Base-by-base conservation (phyloP, 1,139 yeast species). In the Blastobotrys persicus region DNA sequence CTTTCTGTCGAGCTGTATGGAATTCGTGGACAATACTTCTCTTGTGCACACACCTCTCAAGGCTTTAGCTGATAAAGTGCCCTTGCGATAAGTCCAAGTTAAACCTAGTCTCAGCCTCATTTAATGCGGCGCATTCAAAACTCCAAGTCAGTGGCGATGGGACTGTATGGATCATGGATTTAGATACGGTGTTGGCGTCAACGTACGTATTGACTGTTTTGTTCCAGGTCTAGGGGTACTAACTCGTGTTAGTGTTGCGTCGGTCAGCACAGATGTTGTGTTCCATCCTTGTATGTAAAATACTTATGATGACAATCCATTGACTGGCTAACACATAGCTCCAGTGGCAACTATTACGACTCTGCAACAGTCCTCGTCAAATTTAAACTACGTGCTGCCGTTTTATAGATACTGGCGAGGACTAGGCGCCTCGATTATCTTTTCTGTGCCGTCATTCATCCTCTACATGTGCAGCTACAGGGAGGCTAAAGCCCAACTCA, bases 391-490 rank as follows among this genome's bases (percentile, higher is more conserved):
- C 46, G 45, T 53, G 3, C 46, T 68, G 44, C 72, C 73, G 11
- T 35, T 68, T 13, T 57, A 54, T 16, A 60, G 67, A 19, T 66
- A 67, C 55, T 70, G 71, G 69, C 58, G 69, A 14, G 74, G 74
- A 1, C 59, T 70, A 19, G 54, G 62, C 11, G 68, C 71, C 1
- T 56, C 70, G 13, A 59, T 68, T 17, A 55, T 59, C 7, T 55
- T 70, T 14, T 61, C 69, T 14, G 66, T 70, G 4, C 73, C 74
- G 1, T 73, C 73, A 2, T 67, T 65, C 49, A 61, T 72, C n/a
- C 59, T 66, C 4, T 69, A 67, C 48, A 54, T 70, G 44, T 69
- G 66, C 9, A 60, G 70, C 3, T 70, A 70, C 53, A 59, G 72
- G 17, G 68, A 69, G 50, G 54, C 66, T 33, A 70, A 70, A 52